phyloP scores from a whole-genome alignment of 2,329 filamentous ascomycete species.

The Hawksworthiomyces lignivorus region DNA sequence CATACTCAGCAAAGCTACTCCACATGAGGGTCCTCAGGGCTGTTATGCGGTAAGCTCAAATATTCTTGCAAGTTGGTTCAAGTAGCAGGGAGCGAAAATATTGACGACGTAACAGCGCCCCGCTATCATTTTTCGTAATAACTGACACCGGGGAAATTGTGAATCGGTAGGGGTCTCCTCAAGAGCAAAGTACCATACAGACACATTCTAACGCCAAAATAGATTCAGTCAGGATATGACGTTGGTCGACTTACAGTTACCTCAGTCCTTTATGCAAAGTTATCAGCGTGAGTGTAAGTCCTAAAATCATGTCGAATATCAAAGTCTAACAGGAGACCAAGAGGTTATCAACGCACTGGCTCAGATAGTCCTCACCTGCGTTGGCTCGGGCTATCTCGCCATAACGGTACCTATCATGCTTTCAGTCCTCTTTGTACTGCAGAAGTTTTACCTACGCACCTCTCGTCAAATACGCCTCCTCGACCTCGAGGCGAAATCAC shows the following conservation, averaged over 20 bases:
- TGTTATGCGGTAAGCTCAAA: no score
- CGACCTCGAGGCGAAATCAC: constrained; percentile 45
- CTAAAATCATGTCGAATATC: no score
- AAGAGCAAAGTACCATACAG: background rate
- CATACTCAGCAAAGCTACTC: constrained; percentile 21
- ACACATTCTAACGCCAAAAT: background rate
- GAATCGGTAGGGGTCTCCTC: constrained; percentile 17
- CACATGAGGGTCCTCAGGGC: constrained; percentile 20
- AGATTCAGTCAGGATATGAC: constrained; percentile 12
- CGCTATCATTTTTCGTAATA: constrained; percentile 25
- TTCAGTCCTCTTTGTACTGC: constrained; percentile 32
- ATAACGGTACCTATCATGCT: constrained; percentile 35
- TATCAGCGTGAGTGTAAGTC: constrained; percentile 5
- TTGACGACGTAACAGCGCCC: no score
- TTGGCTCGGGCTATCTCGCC: constrained; percentile 35
- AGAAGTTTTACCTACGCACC: constrained; percentile 43
- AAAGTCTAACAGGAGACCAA: constrained; percentile 1
- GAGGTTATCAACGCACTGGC: constrained; percentile 24
- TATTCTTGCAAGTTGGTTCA: no score
- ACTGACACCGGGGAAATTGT: constrained; percentile 26
- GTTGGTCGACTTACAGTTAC: constrained; percentile 9
- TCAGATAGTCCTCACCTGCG: constrained; percentile 37
- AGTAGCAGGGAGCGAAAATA: no score
- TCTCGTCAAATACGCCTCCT: constrained; percentile 44
- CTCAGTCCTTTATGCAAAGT: constrained; percentile 10